Evolutionary conservation across 2,329 filamentous ascomycete species (phyloP).

Genomic region (Beauveria australis): DNA sequence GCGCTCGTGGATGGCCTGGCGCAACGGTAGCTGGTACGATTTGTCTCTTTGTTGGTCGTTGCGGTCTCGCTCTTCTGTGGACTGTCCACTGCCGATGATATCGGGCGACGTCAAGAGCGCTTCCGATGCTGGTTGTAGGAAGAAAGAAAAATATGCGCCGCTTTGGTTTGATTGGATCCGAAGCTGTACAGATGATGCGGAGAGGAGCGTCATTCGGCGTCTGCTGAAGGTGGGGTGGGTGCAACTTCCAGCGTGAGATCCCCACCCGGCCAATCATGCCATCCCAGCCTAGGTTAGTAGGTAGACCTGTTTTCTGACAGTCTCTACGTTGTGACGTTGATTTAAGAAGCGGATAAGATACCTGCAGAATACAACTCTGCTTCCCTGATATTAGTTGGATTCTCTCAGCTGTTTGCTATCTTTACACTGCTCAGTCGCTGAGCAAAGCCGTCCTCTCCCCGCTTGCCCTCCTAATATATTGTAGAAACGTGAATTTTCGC

Average conservation of each 20-base stretch:
- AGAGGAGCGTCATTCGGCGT: slow-evolving; percentile 3
- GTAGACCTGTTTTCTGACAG: background rate
- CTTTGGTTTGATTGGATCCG: background rate
- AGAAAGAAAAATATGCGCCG: background rate
- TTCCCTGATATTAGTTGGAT: background rate
- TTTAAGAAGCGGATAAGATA: background rate
- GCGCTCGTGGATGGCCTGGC: background rate
- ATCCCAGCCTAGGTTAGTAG: too few species aligned
- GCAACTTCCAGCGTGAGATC: background rate
- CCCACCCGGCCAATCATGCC: background rate
- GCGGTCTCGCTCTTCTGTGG: background rate
- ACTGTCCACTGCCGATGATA: too few species aligned
- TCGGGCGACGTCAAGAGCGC: background rate
- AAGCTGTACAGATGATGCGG: background rate
- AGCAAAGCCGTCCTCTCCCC: background rate
- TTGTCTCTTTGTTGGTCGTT: background rate
- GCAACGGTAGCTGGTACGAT: background rate
- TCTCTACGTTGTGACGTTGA: background rate
- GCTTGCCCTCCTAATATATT: background rate
- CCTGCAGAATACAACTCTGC: background rate
- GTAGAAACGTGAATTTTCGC: background rate
- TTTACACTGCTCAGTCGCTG: background rate
- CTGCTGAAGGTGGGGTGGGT: background rate
- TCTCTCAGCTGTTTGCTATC: background rate
- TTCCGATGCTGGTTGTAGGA: background rate